Percentiles rank a stretch among this genome's conserved stretches.
phyloP scores from a whole-genome alignment of 2,329 filamentous ascomycete genomes.

The Epichloe baconii region DNA sequence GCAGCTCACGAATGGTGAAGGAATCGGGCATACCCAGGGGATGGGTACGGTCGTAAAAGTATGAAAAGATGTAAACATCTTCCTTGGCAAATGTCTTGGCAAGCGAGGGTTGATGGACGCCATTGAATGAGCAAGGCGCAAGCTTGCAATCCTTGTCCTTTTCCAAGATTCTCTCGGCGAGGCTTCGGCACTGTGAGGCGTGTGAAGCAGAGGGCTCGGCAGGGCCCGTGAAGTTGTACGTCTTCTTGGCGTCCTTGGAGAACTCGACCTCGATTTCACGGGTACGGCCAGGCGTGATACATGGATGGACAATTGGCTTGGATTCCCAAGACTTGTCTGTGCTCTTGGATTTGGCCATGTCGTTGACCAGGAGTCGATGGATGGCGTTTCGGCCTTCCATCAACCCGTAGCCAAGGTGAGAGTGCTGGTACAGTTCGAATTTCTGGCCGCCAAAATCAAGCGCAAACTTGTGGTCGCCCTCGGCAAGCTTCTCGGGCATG shows the following conservation, averaged over 20 bases:
- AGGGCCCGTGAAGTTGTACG: slow-evolving; percentile 82
- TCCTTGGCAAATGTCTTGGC: slow-evolving; percentile 84
- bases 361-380: slow-evolving; percentile 61
- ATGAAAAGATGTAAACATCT: slow-evolving; percentile 93
- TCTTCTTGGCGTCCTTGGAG: slow-evolving; percentile 44
- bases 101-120: slow-evolving; percentile 84
- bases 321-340: slow-evolving; percentile 53
- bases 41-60: slow-evolving; percentile 92
- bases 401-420: slow-evolving; percentile 88
- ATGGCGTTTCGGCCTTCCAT: slow-evolving; percentile 89
- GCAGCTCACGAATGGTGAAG: slow-evolving; percentile 82
- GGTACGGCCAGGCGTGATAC: slow-evolving; percentile 68
- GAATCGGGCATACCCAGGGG: slow-evolving; percentile 97
- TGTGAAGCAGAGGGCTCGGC: slow-evolving; percentile 62
- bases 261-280: slow-evolving; percentile 63
- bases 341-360: slow-evolving; percentile 51
- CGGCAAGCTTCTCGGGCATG: slow-evolving; percentile 71
- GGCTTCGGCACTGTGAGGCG: slow-evolving; percentile 77
- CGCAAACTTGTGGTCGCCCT: slow-evolving; percentile 92
- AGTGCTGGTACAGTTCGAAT: slow-evolving; percentile 95
- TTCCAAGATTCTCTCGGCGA: slow-evolving; percentile 80
- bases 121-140: slow-evolving; percentile 95
- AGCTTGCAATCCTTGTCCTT: slow-evolving; percentile 76
- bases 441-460: slow-evolving; percentile 81
- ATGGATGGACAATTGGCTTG: slow-evolving; percentile 66